A percentile compares a stretch with the other conserved stretches of the same genome.
Evolutionary conservation across 768 basidiomycete genomes (phyloP).

Genomic region (Mycena polygramma): DNA sequence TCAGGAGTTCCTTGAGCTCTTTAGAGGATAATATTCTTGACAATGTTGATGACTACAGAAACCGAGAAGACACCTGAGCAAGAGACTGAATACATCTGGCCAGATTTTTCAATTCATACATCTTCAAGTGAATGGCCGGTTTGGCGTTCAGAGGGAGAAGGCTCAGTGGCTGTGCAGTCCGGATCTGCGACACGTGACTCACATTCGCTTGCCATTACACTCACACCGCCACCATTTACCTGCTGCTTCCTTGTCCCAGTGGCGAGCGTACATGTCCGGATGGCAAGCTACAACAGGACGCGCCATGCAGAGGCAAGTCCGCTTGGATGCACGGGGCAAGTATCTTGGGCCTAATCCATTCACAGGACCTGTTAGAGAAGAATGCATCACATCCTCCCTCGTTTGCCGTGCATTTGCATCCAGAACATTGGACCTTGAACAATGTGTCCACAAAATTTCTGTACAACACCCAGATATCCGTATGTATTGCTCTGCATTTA

Average conservation of each 20-base stretch:
- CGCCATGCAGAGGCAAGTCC: constrained; percentile 60
- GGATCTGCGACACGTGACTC: constrained; percentile 14
- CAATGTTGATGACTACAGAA: no score
- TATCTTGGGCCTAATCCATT: background rate
- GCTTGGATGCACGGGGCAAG: background rate
- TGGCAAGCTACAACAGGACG: constrained; percentile 82
- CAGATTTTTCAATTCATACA: no score
- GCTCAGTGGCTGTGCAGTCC: background rate
- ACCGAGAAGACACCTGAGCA: no score
- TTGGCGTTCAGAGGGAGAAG: no score
- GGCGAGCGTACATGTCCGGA: constrained; percentile 43
- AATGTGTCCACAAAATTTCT: constrained; percentile 85
- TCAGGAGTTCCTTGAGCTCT: no score
- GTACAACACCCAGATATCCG: constrained; percentile 84
- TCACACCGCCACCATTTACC: constrained; percentile 26
- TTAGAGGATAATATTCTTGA: no score
- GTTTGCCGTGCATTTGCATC: constrained; percentile 82
- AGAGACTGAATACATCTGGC: no score
- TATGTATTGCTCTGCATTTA: constrained; percentile 33
- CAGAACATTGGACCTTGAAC: constrained; percentile 88
- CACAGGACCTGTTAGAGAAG: constrained; percentile 69
- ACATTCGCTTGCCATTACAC: constrained; percentile 25
- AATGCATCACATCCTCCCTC: constrained; percentile 74
- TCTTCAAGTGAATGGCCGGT: no score
- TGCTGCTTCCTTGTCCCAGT: constrained; percentile 22